Percentiles rank a stretch among this genome's conserved stretches.
Evolutionary conservation across 352 stramenopile species (phyloP).

Genomic region (Globisporangium solare): DNA sequence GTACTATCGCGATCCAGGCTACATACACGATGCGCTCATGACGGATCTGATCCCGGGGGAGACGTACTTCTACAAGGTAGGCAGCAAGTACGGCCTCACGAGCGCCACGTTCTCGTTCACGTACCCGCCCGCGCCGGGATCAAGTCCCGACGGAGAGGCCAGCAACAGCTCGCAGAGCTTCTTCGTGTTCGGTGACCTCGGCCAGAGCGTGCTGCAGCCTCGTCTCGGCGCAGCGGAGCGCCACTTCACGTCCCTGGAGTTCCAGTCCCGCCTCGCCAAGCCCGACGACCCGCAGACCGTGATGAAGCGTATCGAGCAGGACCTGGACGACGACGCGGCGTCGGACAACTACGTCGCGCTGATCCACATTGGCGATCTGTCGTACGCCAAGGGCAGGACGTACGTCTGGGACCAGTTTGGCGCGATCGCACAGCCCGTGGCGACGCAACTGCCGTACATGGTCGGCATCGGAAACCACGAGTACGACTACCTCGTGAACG

Average conservation of each 20-base stretch:
- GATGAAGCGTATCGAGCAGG: constrained; percentile 30
- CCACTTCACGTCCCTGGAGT: constrained; percentile 9
- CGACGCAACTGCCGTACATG: constrained; percentile 66
- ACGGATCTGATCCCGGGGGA: constrained; percentile 14
- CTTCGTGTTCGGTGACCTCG: constrained; percentile 28
- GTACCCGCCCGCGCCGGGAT: constrained; percentile 14
- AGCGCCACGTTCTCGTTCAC: constrained; percentile 25
- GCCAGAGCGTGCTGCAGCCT: not conserved
- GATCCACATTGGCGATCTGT: constrained; percentile 75
- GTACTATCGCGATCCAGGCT: constrained; percentile 31
- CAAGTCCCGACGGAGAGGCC: not conserved
- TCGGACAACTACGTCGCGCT: constrained; percentile 35
- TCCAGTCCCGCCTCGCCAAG: constrained; percentile 14
- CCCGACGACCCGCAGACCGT: constrained; percentile 21
- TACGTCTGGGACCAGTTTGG: constrained; percentile 80
- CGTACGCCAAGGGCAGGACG: constrained; percentile 58
- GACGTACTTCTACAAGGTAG: constrained; percentile 32
- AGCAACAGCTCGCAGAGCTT: constrained; percentile 16
- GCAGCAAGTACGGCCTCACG: constrained; percentile 26
- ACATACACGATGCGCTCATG: constrained; percentile 30
- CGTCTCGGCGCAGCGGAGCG: constrained; percentile 20
- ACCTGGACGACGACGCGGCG: constrained; percentile 16
- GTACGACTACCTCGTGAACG: constrained; percentile 31
- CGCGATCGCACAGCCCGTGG: constrained; percentile 68
- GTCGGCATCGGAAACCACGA: constrained; percentile 39